Evolutionary conservation across 129 eudicot genomes (phyloP).

Genomic region (Escallonia rubra): DNA sequence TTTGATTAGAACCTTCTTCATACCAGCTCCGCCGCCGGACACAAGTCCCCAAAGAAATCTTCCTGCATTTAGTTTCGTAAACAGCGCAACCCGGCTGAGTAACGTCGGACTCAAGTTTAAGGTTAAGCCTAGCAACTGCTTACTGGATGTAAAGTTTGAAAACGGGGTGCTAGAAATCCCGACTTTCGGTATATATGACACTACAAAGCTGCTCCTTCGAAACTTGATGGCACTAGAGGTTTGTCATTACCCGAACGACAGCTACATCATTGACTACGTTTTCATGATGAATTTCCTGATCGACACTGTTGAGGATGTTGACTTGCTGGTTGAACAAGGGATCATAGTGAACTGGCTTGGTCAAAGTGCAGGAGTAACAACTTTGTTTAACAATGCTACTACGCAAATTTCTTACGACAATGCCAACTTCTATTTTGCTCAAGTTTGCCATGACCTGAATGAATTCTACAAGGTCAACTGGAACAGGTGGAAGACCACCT

Average conservation of each 20-base stretch:
- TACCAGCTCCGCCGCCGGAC: background rate
- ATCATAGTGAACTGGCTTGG: slow-evolving; percentile 9
- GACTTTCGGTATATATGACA: background rate
- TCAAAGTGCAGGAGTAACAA: slow-evolving; percentile 3
- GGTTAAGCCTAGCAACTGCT: background rate
- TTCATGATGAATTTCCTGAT: slow-evolving; percentile 14
- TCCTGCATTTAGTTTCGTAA: background rate
- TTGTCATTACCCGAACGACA: slow-evolving; percentile 8
- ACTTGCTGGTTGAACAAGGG: slow-evolving; percentile 10
- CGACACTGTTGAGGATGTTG: slow-evolving; percentile 10
- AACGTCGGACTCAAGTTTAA: slow-evolving; percentile 10
- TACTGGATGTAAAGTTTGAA: slow-evolving; percentile 2
- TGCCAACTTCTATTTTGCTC: background rate
- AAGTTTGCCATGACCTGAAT: slow-evolving; percentile 2
- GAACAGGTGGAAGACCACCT: slow-evolving; percentile 15
- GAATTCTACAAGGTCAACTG: slow-evolving; percentile 1
- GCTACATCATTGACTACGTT: slow-evolving; percentile 8
- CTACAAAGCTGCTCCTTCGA: slow-evolving; percentile 5
- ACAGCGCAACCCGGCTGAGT: background rate
- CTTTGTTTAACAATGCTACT: slow-evolving; percentile 5
- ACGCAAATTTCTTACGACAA: background rate
- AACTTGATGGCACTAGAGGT: slow-evolving; percentile 13
- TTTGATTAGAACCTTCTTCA: slow-evolving; percentile 9
- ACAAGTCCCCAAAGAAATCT: background rate
- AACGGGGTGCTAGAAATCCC: slow-evolving; percentile 16